Percentiles rank a stretch among this genome's conserved stretches.
Evolutionary conservation across 1,284 basidiomycete species (phyloP).

Genomic region (Trichosporon sp.): DNA sequence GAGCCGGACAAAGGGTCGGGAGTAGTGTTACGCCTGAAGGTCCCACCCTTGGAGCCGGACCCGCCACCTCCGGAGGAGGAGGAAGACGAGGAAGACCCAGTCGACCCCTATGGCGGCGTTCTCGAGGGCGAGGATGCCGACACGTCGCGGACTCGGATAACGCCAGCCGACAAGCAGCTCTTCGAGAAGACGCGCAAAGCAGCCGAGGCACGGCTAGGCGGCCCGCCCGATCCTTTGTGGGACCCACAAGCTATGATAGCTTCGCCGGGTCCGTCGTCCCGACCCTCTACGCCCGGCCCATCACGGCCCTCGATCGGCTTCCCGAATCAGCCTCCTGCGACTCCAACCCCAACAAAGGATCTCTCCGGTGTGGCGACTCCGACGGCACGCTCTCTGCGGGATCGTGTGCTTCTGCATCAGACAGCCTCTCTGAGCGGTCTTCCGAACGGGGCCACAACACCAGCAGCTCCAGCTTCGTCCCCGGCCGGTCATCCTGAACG

Average conservation of each 20-base stretch:
- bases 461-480: conserved; percentile 4
- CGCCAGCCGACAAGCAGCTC: conserved; percentile 62
- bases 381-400: conserved; percentile 37
- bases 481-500: conserved; percentile 30
- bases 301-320: conserved; percentile 1
- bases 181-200: conserved; percentile 68
- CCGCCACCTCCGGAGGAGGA: conserved; percentile 8
- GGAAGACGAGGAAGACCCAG: conserved; percentile 40
- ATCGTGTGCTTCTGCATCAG: conserved; percentile 38
- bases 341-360: neutral
- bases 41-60: neutral
- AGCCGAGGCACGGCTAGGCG: conserved; percentile 59
- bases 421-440: conserved; percentile 19
- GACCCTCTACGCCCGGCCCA: conserved; percentile 23
- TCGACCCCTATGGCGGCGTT: conserved; percentile 71
- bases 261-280: conserved; percentile 11
- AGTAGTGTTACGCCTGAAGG: conserved; percentile 8
- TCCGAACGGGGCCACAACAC: conserved; percentile 1
- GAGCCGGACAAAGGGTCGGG: neutral
- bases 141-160: conserved; percentile 65
- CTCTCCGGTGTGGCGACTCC: neutral
- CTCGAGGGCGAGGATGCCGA: conserved; percentile 69
- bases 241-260: conserved; percentile 22
- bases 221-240: conserved; percentile 30
- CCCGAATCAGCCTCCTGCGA: conserved; percentile 4